phyloP scores from a whole-genome alignment of 371 early-diverging fungal genomes.

The Mortierella sp. region DNA sequence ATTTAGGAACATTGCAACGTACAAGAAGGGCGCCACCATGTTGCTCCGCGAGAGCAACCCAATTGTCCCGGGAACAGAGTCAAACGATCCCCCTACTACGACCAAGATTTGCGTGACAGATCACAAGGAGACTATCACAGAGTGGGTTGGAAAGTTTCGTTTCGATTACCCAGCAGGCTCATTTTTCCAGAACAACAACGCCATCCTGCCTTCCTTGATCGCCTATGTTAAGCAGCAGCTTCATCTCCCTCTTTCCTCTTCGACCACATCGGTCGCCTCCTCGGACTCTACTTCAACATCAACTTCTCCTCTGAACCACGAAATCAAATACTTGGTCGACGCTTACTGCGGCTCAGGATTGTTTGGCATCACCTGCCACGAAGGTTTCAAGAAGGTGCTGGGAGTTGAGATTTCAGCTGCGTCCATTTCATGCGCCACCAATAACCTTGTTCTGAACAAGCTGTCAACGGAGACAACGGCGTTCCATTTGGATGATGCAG shows the following conservation, averaged over 20 bases:
- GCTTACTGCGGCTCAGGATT: slow-evolving; percentile 82
- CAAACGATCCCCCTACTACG: slow-evolving; percentile 32
- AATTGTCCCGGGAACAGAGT: slow-evolving; percentile 42
- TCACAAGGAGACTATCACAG: slow-evolving; percentile 60
- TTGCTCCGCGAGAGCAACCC: slow-evolving; percentile 69
- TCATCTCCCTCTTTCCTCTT: slow-evolving; percentile 51
- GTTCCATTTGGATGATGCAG: slow-evolving; percentile 70
- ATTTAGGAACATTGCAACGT: slow-evolving; percentile 58
- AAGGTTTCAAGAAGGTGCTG: slow-evolving; percentile 68
- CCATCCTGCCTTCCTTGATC: slow-evolving; percentile 70
- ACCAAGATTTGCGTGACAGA: slow-evolving; percentile 55
- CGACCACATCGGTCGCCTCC: slow-evolving; percentile 1
- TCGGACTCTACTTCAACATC: slow-evolving; percentile 27
- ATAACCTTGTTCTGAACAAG: slow-evolving; percentile 72
- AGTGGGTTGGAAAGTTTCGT: slow-evolving; percentile 57
- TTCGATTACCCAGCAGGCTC: slow-evolving; percentile 63
- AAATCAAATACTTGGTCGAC: slow-evolving; percentile 68
- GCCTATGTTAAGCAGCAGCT: slow-evolving; percentile 65
- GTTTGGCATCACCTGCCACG: slow-evolving; percentile 72
- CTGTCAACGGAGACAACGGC: slow-evolving; percentile 63
- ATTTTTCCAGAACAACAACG: slow-evolving; percentile 80
- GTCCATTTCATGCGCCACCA: slow-evolving; percentile 69
- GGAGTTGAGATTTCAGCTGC: slow-evolving; percentile 76
- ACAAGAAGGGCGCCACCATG: slow-evolving; percentile 69
- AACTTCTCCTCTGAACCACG: slow-evolving; percentile 32